Conservation (phyloP, 2,329 filamentous ascomycete genomes). For the Colletotrichum acutatum region DNA sequence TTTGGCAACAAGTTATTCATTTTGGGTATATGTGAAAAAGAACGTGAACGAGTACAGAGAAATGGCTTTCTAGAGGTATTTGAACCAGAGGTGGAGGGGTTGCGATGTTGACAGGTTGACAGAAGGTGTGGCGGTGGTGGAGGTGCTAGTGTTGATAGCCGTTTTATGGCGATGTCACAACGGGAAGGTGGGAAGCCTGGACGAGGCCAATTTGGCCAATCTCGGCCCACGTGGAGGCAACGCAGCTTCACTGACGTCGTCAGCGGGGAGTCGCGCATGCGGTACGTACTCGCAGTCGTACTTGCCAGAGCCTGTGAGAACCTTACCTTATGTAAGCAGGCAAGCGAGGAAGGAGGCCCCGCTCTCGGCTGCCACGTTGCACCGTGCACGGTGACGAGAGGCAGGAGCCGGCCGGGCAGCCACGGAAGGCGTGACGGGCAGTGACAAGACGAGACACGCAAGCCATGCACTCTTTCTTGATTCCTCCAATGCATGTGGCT, state of each 20-base stretch:
- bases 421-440: not conserved
- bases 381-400: not conserved
- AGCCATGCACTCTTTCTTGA: not conserved
- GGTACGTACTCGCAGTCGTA: rapidly evolving
- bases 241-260: constrained; percentile 31
- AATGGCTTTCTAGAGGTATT: not conserved
- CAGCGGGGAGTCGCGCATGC: not conserved
- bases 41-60: too few species aligned
- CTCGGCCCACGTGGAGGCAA: constrained; percentile 28
- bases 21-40: not conserved
- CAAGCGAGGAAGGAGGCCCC: not conserved
- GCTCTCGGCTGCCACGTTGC: not conserved
- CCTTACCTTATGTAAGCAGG: too few species aligned
- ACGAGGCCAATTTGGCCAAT: not conserved
- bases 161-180: constrained; percentile 1
- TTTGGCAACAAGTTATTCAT: too few species aligned
- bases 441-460: not conserved
- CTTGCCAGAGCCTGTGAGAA: not conserved
- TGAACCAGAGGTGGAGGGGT: not conserved
- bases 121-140: not conserved
- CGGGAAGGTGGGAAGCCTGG: not conserved
- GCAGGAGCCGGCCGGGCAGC: not conserved
- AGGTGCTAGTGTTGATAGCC: not conserved
- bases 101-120: not conserved
- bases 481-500: not conserved